These are phyloP conservation scores for Salix suchowensis DNA, from an alignment of 345 rosid genomes.

Conservation along the genomic window DNA sequence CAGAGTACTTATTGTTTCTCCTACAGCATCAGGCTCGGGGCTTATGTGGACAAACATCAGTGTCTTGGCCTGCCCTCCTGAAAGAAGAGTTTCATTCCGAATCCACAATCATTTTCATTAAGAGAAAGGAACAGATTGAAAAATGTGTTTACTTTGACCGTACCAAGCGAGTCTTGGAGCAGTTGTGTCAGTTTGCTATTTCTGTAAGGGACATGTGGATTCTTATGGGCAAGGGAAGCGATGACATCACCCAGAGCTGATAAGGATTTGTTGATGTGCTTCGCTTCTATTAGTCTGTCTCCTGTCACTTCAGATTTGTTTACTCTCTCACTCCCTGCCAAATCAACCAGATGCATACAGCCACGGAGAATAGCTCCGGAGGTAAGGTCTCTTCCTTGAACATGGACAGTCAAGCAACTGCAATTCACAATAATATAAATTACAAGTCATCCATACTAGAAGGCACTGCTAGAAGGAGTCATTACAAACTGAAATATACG, in stretches of 20 bases:
- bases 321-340: conserved; percentile 97
- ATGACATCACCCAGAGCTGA: conserved; percentile 98
- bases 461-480: background rate
- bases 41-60: conserved; percentile 96
- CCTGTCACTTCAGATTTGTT: conserved; percentile 93
- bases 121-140: background rate
- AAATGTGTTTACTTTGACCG: background rate
- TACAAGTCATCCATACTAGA: background rate
- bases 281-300: conserved; percentile 93
- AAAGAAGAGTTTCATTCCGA: conserved; percentile 18
- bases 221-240: conserved; percentile 94
- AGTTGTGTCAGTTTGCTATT: conserved; percentile 97
- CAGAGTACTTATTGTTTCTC: conserved; percentile 90
- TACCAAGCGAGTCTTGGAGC: conserved; percentile 97
- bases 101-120: conserved; percentile 8
- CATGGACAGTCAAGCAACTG: conserved; percentile 96
- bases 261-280: conserved; percentile 85
- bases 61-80: conserved; percentile 98
- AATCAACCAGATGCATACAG: conserved; percentile 96
- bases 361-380: conserved; percentile 75
- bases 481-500: background rate
- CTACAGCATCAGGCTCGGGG: conserved; percentile 79
- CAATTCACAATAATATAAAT: conserved; percentile 22
- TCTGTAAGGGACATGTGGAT: conserved; percentile 92
- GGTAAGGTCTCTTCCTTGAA: conserved; percentile 87